phyloP scores from a whole-genome alignment of 805 yeast species.

The Saturnispora besseyi region DNA sequence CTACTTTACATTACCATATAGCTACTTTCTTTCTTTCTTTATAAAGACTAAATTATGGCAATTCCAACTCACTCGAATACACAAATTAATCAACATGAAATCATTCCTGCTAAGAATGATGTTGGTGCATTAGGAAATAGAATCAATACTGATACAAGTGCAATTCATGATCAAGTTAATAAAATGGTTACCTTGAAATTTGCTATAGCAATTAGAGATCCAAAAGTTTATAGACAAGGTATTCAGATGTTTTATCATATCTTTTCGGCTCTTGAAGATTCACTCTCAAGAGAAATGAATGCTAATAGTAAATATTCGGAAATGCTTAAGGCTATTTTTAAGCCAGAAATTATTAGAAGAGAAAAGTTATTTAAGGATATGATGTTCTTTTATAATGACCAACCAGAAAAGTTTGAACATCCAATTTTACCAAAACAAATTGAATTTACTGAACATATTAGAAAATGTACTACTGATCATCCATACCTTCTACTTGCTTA shows the following conservation, averaged over 20 bases:
- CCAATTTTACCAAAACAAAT: conserved; percentile 58
- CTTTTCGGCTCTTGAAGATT: conserved; percentile 53
- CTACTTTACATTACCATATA: no score
- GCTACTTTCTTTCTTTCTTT: background rate
- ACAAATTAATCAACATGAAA: conserved; percentile 33
- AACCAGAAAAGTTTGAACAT: conserved; percentile 39
- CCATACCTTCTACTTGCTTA: conserved; percentile 72
- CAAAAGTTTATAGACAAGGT: conserved; percentile 72
- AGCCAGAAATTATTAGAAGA: conserved; percentile 59
- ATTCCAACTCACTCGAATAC: conserved; percentile 10
- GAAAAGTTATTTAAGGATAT: conserved; percentile 52
- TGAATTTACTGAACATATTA: conserved; percentile 53
- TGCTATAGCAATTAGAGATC: conserved; percentile 68
- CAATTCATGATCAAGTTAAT: conserved; percentile 59
- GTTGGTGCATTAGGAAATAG: conserved; percentile 78
- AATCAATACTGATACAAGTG: conserved; percentile 60
- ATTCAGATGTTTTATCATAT: conserved; percentile 64
- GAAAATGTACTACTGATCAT: conserved; percentile 42
- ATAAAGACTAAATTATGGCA: conserved; percentile 5
- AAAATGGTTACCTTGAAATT: conserved; percentile 60
- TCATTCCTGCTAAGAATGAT: conserved; percentile 71
- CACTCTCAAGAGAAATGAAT: conserved; percentile 38
- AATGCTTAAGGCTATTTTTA: conserved; percentile 53
- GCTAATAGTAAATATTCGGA: conserved; percentile 31
- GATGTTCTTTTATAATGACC: conserved; percentile 54